Base-by-base conservation (phyloP, 2,329 filamentous ascomycete species). In the Periconia sp. region DNA sequence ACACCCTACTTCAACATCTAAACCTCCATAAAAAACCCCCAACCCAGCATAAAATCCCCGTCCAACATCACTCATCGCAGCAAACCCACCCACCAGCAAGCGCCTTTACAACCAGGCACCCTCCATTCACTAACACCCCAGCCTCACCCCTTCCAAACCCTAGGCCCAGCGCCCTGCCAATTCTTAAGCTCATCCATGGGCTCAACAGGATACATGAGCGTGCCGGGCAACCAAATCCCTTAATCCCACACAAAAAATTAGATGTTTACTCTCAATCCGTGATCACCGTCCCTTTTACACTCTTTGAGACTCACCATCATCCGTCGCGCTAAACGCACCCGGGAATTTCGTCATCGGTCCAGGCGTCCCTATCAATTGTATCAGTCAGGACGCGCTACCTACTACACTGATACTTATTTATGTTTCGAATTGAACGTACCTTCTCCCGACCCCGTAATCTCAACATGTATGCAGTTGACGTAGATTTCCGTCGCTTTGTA, bases 101-200 rank as follows among this genome's bases (percentile, higher is more conserved):
- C 23, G 23, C 8, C 8, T 8, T 27, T 27, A 27, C 3, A 27
- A 27, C 3, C 23, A 8, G 8, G 23, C 23, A 27, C 23, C 23
- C 8, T 8, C 8, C 23, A 27, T 3, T 27, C 23, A 3, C 8
- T 8, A 27, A 27, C 23, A 27, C 23, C 23, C 3, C 23, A 3
- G 23, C 3, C 30, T 48, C 37, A 52, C 6, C 50, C 50, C 2
- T 11, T 41, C 51, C 51, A 53, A 3, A 49, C 51, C 20, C 41
- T 35, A n/a, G 51, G 51, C 18, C 51, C 51, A 45, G 51, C 51
- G 49, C 51, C 51, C 51, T 53, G 51, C 51, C 51, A 53, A 17
- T 53, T 46, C 46, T 53, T 53, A 19, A 53, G 18, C 47, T 49
- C 41, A 30, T 53, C 51, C 46, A 49, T 45, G 8, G 51, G 51